Evolutionary conservation across 2,329 filamentous ascomycete species (phyloP), one percentile per base, ranked within the genome.

Genomic region (Dactylellina parvicollis): DNA sequence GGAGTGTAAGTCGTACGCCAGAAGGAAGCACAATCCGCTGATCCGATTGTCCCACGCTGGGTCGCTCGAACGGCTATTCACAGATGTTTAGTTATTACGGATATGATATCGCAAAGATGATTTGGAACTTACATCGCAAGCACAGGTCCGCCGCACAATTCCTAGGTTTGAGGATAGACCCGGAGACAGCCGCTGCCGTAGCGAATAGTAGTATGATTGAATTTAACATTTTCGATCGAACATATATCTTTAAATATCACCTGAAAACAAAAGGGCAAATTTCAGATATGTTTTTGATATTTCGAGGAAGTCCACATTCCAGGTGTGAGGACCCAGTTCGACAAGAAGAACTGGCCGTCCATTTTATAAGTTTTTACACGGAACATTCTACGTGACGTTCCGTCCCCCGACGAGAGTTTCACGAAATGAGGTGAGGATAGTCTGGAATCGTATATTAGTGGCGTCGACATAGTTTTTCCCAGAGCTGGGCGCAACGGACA

Each of bases 1-100:
- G 38, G 30, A 10, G 62, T 67, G 32, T 57, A 57, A n/a, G 62
- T 67, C 2, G 62, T 67, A n/a, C 52, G 42, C 62, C 62, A 67
- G 62, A 40, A 67, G 30, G 62, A 57, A 12, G 49, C 18, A 18
- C 62, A 67, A 38, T 59, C 62, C 0, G 22, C 18, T 14, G 16
- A 26, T 10, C 62, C 54, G 1, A 10, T 49, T 1, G 9, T 32
- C 8, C 26, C 28, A 26, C 20, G 30, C 54, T 67, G 62, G 22
- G 62, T 59, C 5, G 54, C 62, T 4, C 44, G 44, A 4, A 67
- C 54, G 36, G 52, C 62, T 67, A 26, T 47, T 12, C 1, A 47
- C 7, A 2, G 8, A 26, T 34, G 49, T 16, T 18, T 9, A 2
- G 8, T 38, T 34, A 56, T 16, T 18, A 20, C 26, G 5, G 2